phyloP scores from a whole-genome alignment of 2,329 filamentous ascomycete species.

The Aspergillus versicolor region DNA sequence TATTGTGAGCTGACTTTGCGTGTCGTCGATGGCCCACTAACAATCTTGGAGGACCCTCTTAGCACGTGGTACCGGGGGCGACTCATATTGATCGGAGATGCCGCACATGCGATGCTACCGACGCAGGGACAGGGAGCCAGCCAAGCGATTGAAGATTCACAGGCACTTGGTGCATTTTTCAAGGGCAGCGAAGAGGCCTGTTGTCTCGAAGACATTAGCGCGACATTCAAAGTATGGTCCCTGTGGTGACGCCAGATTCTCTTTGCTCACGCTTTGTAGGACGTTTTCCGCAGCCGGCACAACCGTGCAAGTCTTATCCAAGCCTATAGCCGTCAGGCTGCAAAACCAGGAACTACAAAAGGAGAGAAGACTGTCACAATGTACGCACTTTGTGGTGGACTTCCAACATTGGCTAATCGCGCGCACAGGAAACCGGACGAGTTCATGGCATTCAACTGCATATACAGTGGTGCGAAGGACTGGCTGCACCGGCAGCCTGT shows the following conservation, averaged over 20 bases:
- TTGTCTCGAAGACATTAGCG: neutral
- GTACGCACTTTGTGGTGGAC: neutral
- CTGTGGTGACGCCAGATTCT: no score
- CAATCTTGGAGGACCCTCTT: conserved; percentile 21
- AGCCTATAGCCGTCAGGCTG: conserved; percentile 11
- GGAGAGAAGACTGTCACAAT: conserved; percentile 6
- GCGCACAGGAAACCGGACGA: conserved; percentile 5
- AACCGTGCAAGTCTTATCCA: conserved; percentile 5
- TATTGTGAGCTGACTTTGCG: conserved; percentile 13
- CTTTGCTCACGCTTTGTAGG: neutral
- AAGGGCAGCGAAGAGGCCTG: neutral
- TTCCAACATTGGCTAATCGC: neutral
- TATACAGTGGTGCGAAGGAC: neutral
- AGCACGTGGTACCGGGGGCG: conserved; percentile 15
- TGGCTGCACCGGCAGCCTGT: neutral
- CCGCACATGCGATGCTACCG: conserved; percentile 42
- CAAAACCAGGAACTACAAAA: conserved; percentile 2
- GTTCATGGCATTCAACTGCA: conserved; percentile 9
- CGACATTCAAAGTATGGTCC: neutral
- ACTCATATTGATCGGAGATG: conserved; percentile 37
- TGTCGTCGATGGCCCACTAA: neutral
- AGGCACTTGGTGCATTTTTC: conserved; percentile 20
- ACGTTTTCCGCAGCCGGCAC: conserved; percentile 7
- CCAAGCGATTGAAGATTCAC: conserved; percentile 45
- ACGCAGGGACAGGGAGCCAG: conserved; percentile 46